phyloP scores from a whole-genome alignment of 306 rosid species.

The Malus sieversii region DNA sequence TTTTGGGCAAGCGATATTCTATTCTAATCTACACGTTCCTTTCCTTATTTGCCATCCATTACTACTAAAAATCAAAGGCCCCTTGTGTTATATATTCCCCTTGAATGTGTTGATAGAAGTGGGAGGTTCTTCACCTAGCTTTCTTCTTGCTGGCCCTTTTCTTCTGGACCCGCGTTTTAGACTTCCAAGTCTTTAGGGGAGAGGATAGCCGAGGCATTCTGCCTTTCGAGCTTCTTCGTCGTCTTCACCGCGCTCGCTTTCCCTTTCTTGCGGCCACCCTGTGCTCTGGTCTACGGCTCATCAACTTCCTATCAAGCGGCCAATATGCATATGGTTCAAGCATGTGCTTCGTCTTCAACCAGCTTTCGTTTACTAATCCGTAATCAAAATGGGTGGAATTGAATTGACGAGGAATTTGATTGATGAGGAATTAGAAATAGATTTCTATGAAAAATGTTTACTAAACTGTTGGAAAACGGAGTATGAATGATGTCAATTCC shows the following conservation, averaged over 20 bases:
- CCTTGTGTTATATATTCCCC: too few relatives aligned
- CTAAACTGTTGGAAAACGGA: too few relatives aligned
- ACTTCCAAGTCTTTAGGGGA: conserved; percentile 29
- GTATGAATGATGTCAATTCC: too few relatives aligned
- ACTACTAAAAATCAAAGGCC: too few relatives aligned
- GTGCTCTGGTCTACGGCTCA: conserved; percentile 86
- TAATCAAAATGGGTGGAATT: too few relatives aligned
- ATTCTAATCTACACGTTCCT: not conserved
- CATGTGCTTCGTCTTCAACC: conserved; percentile 63
- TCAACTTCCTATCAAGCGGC: conserved; percentile 94
- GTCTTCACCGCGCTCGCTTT: conserved; percentile 80
- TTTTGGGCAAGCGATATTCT: not conserved
- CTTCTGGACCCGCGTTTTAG: conserved; percentile 33
- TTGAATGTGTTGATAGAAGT: not conserved
- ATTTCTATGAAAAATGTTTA: too few relatives aligned
- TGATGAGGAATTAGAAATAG: too few relatives aligned
- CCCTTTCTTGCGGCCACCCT: conserved; percentile 71
- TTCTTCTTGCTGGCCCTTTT: conserved; percentile 37
- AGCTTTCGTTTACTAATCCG: conserved; percentile 30
- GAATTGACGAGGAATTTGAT: too few relatives aligned
- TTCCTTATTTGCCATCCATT: not conserved
- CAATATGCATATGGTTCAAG: conserved; percentile 90
- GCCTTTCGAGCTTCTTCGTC: conserved; percentile 80
- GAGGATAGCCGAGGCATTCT: conserved; percentile 60
- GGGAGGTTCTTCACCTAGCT: conserved; percentile 15